Base-by-base conservation (phyloP, 108 stramenopile species). In the Nannochloropsis oceanica region DNA sequence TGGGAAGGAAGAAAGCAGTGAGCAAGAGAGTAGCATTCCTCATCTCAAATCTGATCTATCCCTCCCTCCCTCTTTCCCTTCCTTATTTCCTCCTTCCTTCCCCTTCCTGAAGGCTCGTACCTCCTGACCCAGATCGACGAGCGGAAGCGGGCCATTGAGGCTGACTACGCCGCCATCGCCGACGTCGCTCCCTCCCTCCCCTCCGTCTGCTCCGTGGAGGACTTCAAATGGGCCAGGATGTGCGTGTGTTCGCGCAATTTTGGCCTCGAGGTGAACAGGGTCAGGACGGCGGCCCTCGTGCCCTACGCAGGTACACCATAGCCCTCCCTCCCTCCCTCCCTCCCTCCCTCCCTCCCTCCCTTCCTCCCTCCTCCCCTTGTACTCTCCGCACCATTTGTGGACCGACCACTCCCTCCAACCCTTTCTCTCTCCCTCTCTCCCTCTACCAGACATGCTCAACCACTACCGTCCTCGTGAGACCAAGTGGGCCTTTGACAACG, bases 161-260 rank as follows among this genome's bases (percentile, higher is more conserved):
- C 93, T 42, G 99, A 99, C 88, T 99, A 98, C 90, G 86, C 92
- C 12, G 86, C 94, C 43, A 96, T 99, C 82, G 95, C 95, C 88
- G 84, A 91, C 25, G 89, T 96, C 22, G 80, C 80, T 80, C 80
- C 80, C 80, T 25, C 80, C 0, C 80, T 80, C 80, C 80, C 80
- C 80, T 80, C 80, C 80, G 12, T 96, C 43, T 93, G 93, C 22
- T 94, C 95, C 7, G 86, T 97, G 50, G 93, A 95, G 25, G 96
- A 97, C 88, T 99, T 99, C 92, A 93, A 94, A 89, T 98, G 97
- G 99, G 98, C 97, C n/a, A 90, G 99, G 10, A 99, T 98, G 96
- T 95, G 95, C 81, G 99, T 99, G 18, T 98, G 98, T 86, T 92
- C 91, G 50, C 90, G 99, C 0, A 99, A 99, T 91, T 99, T 99